These are phyloP conservation scores for Schwanniomyces sp. DNA, from an alignment of 805 yeast species.

Conservation along the genomic window DNA sequence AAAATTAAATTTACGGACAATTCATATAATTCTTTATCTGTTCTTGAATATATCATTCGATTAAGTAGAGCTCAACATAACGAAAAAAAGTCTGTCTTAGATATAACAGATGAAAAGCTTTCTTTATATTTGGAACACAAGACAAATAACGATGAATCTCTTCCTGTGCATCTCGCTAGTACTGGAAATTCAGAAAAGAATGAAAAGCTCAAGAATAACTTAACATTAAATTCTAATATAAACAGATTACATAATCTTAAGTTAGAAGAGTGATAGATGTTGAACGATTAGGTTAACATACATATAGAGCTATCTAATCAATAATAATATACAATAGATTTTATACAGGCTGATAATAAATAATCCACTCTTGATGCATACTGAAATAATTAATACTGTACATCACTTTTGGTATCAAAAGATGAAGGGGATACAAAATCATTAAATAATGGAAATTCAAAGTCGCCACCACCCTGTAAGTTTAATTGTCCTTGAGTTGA, in stretches of 20 bases:
- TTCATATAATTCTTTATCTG: constrained; percentile 41
- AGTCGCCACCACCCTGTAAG: neutral
- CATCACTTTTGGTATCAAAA: constrained; percentile 6
- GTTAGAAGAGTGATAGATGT: constrained; percentile 10
- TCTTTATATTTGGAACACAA: constrained; percentile 56
- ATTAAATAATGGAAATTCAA: constrained; percentile 7
- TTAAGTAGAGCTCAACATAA: constrained; percentile 58
- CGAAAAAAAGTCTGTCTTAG: constrained; percentile 53
- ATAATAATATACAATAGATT: constrained; percentile 1
- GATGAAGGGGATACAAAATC: constrained; percentile 10
- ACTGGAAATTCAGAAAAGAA: constrained; percentile 8
- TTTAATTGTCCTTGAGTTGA: neutral
- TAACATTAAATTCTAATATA: constrained; percentile 31
- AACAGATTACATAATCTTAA: constrained; percentile 30
- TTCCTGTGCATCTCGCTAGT: constrained; percentile 17
- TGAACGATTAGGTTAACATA: neutral
- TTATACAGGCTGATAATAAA: neutral
- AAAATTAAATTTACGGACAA: neutral
- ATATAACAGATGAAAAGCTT: constrained; percentile 66
- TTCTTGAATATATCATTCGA: constrained; percentile 64
- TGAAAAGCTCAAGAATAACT: constrained; percentile 13
- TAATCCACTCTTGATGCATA: neutral
- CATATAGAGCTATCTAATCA: neutral
- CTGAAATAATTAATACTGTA: neutral
- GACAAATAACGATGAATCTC: constrained; percentile 10